These are phyloP conservation scores for Nakaseomyces glabratus DNA, from an alignment of 1,139 yeast genomes.

Conservation along the genomic window DNA sequence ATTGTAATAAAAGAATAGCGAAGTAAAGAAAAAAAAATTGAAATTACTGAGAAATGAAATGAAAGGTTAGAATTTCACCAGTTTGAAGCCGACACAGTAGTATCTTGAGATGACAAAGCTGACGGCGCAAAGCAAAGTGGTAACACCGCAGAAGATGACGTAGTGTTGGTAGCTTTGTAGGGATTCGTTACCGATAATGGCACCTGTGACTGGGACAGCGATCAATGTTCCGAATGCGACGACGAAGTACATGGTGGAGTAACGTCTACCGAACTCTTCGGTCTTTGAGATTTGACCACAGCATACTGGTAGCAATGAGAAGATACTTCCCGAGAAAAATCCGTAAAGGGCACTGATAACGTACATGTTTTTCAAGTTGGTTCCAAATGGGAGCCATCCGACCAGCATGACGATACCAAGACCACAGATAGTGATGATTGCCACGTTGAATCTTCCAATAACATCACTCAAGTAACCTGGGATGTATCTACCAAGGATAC, in stretches of 20 bases:
- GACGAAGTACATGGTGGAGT: constrained; percentile 59
- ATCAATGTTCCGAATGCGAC: constrained; percentile 51
- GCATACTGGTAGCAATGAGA: constrained; percentile 43
- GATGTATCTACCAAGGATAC: constrained; percentile 42
- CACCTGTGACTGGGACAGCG: constrained; percentile 47
- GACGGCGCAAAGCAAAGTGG: constrained; percentile 16
- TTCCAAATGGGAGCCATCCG: constrained; percentile 41
- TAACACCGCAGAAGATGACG: constrained; percentile 21
- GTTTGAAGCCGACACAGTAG: constrained; percentile 19
- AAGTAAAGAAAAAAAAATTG: too few relatives aligned
- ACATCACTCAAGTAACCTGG: constrained; percentile 43
- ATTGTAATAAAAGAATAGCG: too few relatives aligned
- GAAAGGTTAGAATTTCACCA: constrained; percentile 16
- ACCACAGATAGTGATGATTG: constrained; percentile 35
- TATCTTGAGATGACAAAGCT: constrained; percentile 21
- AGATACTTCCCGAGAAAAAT: constrained; percentile 42
- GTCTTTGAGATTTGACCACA: constrained; percentile 57
- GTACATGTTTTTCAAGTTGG: constrained; percentile 34
- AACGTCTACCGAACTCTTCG: constrained; percentile 57
- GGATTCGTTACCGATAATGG: constrained; percentile 33
- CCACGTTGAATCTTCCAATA: constrained; percentile 45
- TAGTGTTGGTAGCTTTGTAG: constrained; percentile 18
- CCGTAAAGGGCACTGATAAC: constrained; percentile 46
- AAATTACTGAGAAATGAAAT: too few relatives aligned
- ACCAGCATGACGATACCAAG: constrained; percentile 37